Base-by-base conservation (phyloP, 2,329 filamentous ascomycete genomes). In the Arthrobotrys musiformis region DNA sequence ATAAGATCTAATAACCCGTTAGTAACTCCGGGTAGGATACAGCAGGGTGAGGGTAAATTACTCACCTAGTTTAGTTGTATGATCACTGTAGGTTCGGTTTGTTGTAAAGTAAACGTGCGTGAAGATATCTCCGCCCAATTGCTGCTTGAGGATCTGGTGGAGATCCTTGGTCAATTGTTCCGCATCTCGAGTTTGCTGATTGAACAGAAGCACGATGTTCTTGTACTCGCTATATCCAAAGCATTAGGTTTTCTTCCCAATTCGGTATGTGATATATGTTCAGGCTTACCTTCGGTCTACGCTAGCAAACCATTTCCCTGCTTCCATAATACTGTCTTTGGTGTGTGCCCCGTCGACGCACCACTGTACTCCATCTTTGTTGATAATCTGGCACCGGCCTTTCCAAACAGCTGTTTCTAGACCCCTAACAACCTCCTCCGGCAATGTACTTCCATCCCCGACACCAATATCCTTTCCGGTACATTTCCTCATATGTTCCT, bases 341-440 rank as follows among this genome's bases (percentile, higher is more conserved):
- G 94, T 97, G 82, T 97, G 94, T 1, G 92, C 94, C 1, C 94
- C 93, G 81, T 97, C 94, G 15, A 97, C 89, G 79, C 91, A 90
- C 93, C 94, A 97, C 15, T 86, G 86, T 8, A 92, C 85, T 1
- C 85, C 84, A 35, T 83, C 82, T 76, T 89, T 87, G 33, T 83
- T 84, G 1, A 92, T 84, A 24, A 88, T 88, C 82, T 97, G 93
- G 81, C 93, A 96, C 15, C 94, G 88, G 0, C 94, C 94, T 15
- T 91, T 88, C 79, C 94, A 88, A 1, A 86, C 87, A 0, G 93
- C 91, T 63, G 86, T 82, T 79, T 89, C 87, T 1, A 97, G 84
- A 0, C 92, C 93, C 13, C 84, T 84, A 33, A 87, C 82, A 82
- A 96, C 90, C 67, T 88, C 87, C 9, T 84, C 82, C 0, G 92